Percentiles rank a stretch among this genome's conserved stretches.
phyloP scores from a whole-genome alignment of 208 protist genomes.

The Acanthamoeba healyi region DNA sequence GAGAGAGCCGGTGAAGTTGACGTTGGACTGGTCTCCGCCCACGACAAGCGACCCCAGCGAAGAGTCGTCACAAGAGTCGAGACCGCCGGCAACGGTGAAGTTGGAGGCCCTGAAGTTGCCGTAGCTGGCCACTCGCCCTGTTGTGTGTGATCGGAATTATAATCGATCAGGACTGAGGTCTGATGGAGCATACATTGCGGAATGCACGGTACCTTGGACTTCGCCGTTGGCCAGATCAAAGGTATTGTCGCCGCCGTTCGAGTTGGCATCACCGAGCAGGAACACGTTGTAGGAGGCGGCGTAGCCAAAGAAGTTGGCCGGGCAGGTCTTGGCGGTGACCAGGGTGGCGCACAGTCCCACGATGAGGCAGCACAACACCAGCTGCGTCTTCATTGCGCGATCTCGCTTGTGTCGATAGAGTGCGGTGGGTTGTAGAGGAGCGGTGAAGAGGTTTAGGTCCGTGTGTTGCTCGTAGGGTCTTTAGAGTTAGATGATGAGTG shows the following conservation, averaged over 20 bases:
- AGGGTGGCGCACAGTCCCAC: not conserved
- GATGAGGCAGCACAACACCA: no score
- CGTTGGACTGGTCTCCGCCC: not conserved
- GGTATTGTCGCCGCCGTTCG: not conserved
- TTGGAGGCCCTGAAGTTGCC: conserved; percentile 10
- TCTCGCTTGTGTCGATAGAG: no score
- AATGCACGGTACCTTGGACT: not conserved
- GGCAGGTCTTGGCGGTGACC: not conserved
- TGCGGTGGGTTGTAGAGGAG: no score
- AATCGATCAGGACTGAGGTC: no score
- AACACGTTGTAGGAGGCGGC: not conserved
- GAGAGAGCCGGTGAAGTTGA: not conserved
- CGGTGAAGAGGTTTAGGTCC: no score
- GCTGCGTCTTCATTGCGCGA: no score
- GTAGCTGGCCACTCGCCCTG: not conserved
- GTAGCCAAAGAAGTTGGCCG: not conserved
- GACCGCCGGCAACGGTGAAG: not conserved
- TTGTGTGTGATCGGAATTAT: no score
- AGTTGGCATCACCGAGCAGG: not conserved
- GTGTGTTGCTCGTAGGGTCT: no score
- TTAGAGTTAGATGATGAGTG: no score
- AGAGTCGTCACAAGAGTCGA: not conserved
- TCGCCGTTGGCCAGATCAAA: conserved; percentile 8
- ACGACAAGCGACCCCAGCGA: not conserved
- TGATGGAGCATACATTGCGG: not conserved